These are phyloP conservation scores for Trametes cingulata DNA, from an alignment of 768 basidiomycete genomes.

Conservation along the genomic window DNA sequence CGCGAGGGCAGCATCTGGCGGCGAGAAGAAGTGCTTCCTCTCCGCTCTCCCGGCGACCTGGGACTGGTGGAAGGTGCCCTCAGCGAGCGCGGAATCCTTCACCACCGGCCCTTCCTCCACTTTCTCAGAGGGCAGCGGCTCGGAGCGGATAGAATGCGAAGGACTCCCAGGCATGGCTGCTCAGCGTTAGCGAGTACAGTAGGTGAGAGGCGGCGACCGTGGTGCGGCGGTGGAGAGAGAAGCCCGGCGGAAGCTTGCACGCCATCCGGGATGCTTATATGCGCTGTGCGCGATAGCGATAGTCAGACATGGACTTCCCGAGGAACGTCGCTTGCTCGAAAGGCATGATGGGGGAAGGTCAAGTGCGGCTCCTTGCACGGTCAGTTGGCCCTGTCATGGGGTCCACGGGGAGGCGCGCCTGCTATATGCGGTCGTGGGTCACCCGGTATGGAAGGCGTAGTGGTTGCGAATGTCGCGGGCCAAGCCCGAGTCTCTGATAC, in stretches of 20 bases:
- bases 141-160: background rate
- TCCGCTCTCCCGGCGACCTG: conserved; percentile 34
- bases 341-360: conserved; percentile 12
- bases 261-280: background rate
- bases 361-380: conserved; percentile 1
- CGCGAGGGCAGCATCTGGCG: conserved; percentile 37
- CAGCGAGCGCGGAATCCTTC: conserved; percentile 20
- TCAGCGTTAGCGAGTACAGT: background rate
- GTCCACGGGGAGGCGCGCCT: background rate
- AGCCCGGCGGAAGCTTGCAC: background rate
- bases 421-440: background rate
- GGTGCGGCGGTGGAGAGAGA: background rate
- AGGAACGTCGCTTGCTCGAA: background rate
- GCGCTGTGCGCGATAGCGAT: background rate
- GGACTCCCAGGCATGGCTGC: background rate
- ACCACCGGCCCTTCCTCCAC: conserved; percentile 10
- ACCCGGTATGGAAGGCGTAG: conserved; percentile 7
- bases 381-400: conserved; percentile 16
- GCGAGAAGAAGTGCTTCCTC: conserved; percentile 30
- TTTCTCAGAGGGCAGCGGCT: conserved; percentile 5
- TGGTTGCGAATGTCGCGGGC: background rate
- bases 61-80: conserved; percentile 46
- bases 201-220: background rate
- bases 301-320: background rate
- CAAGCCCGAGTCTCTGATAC: background rate